A percentile compares a stretch with the other conserved stretches of the same genome.
Conservation (phyloP, 208 protist species). For the Acanthamoeba culbertsoni region DNA sequence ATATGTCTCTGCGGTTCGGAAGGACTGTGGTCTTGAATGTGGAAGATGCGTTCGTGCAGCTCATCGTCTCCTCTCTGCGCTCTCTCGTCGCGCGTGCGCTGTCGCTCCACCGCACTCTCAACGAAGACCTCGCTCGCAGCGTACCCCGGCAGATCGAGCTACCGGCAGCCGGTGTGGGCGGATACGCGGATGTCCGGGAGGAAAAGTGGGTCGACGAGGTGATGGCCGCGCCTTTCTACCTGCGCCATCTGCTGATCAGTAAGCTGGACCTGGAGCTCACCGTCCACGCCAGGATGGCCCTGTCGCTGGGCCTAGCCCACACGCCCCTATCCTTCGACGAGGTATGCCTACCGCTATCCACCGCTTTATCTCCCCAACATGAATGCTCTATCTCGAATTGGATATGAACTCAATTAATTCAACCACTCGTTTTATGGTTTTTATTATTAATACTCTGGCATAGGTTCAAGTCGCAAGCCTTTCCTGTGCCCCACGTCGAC, state of each 20-base stretch:
- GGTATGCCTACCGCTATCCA: no score
- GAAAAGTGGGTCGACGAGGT: neutral
- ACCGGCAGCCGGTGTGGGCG: neutral
- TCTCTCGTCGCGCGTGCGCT: neutral
- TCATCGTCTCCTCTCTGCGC: neutral
- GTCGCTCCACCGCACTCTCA: neutral
- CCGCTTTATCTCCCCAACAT: no score
- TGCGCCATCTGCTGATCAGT: constrained; percentile 3
- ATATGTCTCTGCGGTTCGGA: neutral
- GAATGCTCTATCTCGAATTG: no score
- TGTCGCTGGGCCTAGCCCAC: constrained; percentile 9
- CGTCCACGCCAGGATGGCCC: neutral
- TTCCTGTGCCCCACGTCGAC: neutral
- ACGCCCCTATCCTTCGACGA: constrained; percentile 31
- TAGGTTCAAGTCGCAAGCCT: neutral
- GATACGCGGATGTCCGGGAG: no score
- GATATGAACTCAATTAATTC: no score
- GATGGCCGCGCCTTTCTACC: neutral
- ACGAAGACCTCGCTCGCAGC: neutral
- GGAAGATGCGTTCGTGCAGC: constrained; percentile 28
- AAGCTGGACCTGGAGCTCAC: constrained; percentile 28
- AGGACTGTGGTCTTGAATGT: neutral
- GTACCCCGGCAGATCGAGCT: neutral
- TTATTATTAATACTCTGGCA: neutral
- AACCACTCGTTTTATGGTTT: no score